Conservation (phyloP, 108 stramenopile genomes). For the Nitzschia sp. region DNA sequence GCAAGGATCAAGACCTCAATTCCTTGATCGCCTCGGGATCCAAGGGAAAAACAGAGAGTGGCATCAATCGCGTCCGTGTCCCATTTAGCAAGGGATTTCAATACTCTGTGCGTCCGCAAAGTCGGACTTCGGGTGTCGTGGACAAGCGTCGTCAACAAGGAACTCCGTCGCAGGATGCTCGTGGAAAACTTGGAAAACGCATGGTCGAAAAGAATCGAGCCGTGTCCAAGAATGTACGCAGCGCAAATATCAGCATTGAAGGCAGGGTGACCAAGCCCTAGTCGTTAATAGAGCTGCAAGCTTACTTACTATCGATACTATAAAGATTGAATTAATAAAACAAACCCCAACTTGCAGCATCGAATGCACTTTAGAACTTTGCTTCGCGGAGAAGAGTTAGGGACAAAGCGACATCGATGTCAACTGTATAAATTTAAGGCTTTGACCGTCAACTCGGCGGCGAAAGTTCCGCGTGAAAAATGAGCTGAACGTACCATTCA, state of each 20-base stretch:
- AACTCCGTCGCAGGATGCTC: conserved; percentile 49
- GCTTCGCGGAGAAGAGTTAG: no score
- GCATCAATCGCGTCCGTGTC: conserved; percentile 82
- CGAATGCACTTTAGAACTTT: no score
- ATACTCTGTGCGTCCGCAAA: conserved; percentile 71
- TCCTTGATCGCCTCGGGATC: conserved; percentile 46
- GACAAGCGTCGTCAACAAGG: conserved; percentile 52
- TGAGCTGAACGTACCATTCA: no score
- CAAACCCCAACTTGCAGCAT: no score
- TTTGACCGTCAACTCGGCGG: no score
- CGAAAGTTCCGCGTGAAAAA: no score
- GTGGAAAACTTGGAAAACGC: conserved; percentile 62
- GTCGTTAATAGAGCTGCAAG: no score
- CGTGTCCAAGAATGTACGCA: conserved; percentile 71
- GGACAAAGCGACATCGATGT: no score
- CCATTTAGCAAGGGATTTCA: conserved; percentile 88
- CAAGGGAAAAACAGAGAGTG: conserved; percentile 43
- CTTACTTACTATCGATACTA: no score
- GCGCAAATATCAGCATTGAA: conserved; percentile 87
- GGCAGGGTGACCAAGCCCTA: conserved; percentile 76
- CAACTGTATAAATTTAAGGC: no score
- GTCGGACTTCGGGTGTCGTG: conserved; percentile 51
- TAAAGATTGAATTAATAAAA: no score
- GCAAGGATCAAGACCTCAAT: conserved; percentile 41
- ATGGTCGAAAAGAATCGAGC: conserved; percentile 79